Base-by-base conservation (phyloP, 169 alveolate genomes). In the Plasmodium ovale region DNA sequence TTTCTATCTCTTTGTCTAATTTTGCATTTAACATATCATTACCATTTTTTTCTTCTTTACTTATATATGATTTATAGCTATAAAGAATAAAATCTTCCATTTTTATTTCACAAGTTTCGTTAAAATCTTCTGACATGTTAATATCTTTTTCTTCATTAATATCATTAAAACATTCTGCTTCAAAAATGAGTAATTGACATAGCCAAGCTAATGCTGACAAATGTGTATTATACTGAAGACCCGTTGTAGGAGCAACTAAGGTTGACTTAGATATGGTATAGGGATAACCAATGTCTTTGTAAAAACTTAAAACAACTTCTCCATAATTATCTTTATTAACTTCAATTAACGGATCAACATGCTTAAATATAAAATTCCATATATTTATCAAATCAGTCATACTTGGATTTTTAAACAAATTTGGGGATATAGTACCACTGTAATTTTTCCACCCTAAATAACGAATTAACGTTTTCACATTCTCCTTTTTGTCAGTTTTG, bases 241-340 rank as follows among this genome's bases (percentile, higher is more conserved):
- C 96, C 0, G 97, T 92, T 16, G 94, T 94, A 6, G 97, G 97
- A 10, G 97, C 97, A 23, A 92, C 93, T 89, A 94, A 87, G 14
- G 97, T 88, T 16, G 96, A 91, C 59, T 88, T 94, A 19, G 93
- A 90, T 7, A 94, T 94, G 19, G 97, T 92, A 59, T 82, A 72
- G 42, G 95, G 97, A 29, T 94, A 94, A 56, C 97, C 94, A 7
- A 92, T 74, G 62, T 92, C 94, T 84, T 87, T 92, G 29, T 88
- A 92, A 68, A 92, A 92, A 44, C 93, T 87, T 39, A 82, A 82
- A 12, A 82, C 90, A 1, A 82, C 90, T 65, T 82, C 90, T 47
- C 90, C 90, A 82, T 82, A 82, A 69, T 82, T 82, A 44, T 82
- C 90, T 54, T 82, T 82, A 53, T 82, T 82, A 3, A 82, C 90